Base-by-base conservation (phyloP, 306 rosid species). In the Cicer judaicum region DNA sequence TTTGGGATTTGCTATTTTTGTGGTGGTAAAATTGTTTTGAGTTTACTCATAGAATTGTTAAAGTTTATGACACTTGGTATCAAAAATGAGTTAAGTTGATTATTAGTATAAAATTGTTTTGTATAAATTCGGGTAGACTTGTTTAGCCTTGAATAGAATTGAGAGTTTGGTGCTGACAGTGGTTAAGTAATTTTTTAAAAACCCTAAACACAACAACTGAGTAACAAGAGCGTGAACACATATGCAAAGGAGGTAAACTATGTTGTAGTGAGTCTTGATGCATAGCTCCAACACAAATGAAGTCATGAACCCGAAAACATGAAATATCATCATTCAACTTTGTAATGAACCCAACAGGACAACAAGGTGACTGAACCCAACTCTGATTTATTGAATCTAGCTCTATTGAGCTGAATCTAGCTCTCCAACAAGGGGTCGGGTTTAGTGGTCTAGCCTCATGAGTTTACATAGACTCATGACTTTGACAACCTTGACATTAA, bases 21-120 rank as follows among this genome's bases (percentile, higher is more conserved):
- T 67, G 50, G 14, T 76, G 80, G 48, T 54, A 24, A 40, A 14
- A 66, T 16, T 16, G 18, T 16, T 16, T 16, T 53, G 38, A 57
- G 15, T 24, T 57, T 21, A 57, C 41, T 57, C 64, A 57, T 12
- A 48, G 10, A 42, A 10, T 10, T 6, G 10, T 57, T 10, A 3
- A 36, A 10, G 64, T 24, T 14, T 57, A 57, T 36, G 8, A 11
- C 41, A 24, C 40, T 5, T 21, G 64, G 40, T 5, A 57, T 24
- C 8, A 24, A 57, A 24, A 5, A 24, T 3, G 38, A 10, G 64
- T 57, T 24, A 21, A 57, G 15, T 59, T 6, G 40, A 24, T 24
- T 29, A 57, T 48, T 2, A 48, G n/a, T 48, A 48, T 13, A 29
- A 21, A 48, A 1, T 57, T 36, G 9, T 3, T 57, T 5, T 57